A percentile compares a stretch with the other conserved stretches of the same genome.
phyloP scores from a whole-genome alignment of 139 green algal species.

The Picochlorum sp. region DNA sequence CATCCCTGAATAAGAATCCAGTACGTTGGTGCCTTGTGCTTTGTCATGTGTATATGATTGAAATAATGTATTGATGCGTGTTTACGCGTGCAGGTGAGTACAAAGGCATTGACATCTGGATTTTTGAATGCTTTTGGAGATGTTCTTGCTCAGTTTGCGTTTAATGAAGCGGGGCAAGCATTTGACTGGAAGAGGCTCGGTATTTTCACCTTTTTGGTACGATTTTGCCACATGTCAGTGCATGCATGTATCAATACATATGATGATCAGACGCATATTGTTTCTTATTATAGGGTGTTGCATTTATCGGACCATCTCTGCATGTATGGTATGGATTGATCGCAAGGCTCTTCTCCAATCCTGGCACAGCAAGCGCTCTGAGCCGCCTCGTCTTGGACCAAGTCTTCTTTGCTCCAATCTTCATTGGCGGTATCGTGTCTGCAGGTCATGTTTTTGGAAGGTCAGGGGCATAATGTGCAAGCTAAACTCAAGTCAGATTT shows the following conservation, averaged over 20 bases:
- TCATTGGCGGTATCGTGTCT: conserved; percentile 73
- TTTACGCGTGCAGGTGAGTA: conserved; percentile 27
- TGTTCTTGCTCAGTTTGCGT: conserved; percentile 58
- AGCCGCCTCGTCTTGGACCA: conserved; percentile 69
- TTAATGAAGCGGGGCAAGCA: conserved; percentile 42
- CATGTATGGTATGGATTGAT: conserved; percentile 77
- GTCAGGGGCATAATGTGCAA: conserved; percentile 43
- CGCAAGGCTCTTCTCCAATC: conserved; percentile 44
- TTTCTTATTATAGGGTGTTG: conserved; percentile 13
- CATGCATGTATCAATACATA: background rate
- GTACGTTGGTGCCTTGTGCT: background rate
- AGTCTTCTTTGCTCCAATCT: conserved; percentile 80
- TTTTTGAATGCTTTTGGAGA: conserved; percentile 81
- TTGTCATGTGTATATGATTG: too few species aligned
- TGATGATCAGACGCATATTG: background rate
- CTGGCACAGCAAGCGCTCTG: conserved; percentile 36
- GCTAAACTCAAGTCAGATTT: conserved; percentile 67
- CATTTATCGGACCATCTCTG: conserved; percentile 69
- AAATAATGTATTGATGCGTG: background rate
- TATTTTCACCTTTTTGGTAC: conserved; percentile 64
- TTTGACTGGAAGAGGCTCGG: conserved; percentile 46
- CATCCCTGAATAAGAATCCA: background rate
- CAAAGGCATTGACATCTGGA: conserved; percentile 69
- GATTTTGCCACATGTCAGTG: background rate
- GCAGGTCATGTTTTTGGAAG: conserved; percentile 50